phyloP scores from a whole-genome alignment of 2,329 filamentous ascomycete species.

The Ramularia collo-cygni region DNA sequence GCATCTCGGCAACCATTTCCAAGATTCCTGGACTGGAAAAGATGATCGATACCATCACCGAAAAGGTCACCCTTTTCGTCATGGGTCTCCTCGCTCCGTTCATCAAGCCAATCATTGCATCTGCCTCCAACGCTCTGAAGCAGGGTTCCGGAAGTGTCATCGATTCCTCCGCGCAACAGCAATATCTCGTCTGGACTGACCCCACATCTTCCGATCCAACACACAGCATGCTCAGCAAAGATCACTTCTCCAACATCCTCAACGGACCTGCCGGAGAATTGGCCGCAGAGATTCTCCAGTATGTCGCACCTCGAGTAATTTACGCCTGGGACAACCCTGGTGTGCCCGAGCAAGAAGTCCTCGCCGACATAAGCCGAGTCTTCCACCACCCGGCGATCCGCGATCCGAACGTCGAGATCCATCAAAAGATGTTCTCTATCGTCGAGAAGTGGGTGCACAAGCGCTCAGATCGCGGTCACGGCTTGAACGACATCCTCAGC shows the following conservation, averaged over 20 bases:
- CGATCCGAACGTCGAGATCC: conserved; percentile 68
- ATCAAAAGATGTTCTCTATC: conserved; percentile 80
- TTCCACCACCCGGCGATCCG: conserved; percentile 89
- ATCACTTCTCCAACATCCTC: conserved; percentile 46
- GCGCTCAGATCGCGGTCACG: conserved; percentile 56
- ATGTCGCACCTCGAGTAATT: conserved; percentile 76
- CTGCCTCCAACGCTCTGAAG: conserved; percentile 78
- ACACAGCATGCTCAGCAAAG: conserved; percentile 46
- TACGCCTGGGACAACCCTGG: conserved; percentile 89
- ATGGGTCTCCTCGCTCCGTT: conserved; percentile 87
- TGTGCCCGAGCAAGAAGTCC: conserved; percentile 74
- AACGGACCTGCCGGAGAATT: conserved; percentile 45
- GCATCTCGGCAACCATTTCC: conserved; percentile 75
- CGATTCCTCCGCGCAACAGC: conserved; percentile 44
- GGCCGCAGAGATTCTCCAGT: conserved; percentile 62
- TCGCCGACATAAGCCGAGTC: conserved; percentile 70
- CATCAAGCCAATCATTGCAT: conserved; percentile 81
- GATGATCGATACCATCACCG: conserved; percentile 87
- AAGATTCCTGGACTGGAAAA: conserved; percentile 87
- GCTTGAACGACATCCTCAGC: conserved; percentile 67
- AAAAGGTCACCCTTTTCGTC: conserved; percentile 86
- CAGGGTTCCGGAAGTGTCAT: conserved; percentile 70
- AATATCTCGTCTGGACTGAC: conserved; percentile 45
- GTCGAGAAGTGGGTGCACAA: conserved; percentile 75
- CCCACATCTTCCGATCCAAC: conserved; percentile 43